A percentile compares a stretch with the other conserved stretches of the same genome.
phyloP scores from a whole-genome alignment of 768 basidiomycete species.

The Boletus vinaceobasis region DNA sequence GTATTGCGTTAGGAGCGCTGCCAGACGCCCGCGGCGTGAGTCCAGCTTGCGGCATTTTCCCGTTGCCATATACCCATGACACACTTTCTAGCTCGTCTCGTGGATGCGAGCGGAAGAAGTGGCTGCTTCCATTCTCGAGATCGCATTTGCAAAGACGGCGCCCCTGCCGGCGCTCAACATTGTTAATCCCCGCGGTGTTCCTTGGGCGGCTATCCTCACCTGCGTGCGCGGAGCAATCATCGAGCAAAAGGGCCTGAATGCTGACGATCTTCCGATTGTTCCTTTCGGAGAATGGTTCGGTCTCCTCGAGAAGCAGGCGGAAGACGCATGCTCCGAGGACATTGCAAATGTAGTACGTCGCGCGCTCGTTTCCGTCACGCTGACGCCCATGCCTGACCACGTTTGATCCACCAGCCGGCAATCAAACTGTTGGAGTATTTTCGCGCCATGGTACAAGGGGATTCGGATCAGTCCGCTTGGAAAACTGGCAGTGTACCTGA shows the following conservation, averaged over 20 bases:
- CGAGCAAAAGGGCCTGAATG: conserved; percentile 5
- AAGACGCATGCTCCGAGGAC: conserved; percentile 7
- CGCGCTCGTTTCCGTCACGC: too few relatives aligned
- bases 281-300: conserved; percentile 32
- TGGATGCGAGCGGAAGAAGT: conserved; percentile 40
- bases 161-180: conserved; percentile 32
- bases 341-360: not conserved
- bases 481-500: too few relatives aligned
- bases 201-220: conserved; percentile 30
- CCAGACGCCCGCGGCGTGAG: conserved; percentile 32
- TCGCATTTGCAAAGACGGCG: conserved; percentile 22
- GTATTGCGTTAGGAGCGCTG: conserved; percentile 25
- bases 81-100: conserved; percentile 19
- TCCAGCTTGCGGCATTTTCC: not conserved
- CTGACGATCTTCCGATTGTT: conserved; percentile 18
- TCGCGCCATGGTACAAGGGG: too few relatives aligned
- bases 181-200: conserved; percentile 34
- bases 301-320: conserved; percentile 25
- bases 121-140: conserved; percentile 31
- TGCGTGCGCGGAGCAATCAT: conserved; percentile 17
- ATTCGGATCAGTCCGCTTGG: too few relatives aligned
- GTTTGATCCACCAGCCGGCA: too few relatives aligned
- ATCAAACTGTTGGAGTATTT: too few relatives aligned
- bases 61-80: conserved; percentile 4
- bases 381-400: too few relatives aligned